These are phyloP conservation scores for Phyllosticta paracitricarpa DNA, from an alignment of 2,329 filamentous ascomycete species.

Conservation along the genomic window DNA sequence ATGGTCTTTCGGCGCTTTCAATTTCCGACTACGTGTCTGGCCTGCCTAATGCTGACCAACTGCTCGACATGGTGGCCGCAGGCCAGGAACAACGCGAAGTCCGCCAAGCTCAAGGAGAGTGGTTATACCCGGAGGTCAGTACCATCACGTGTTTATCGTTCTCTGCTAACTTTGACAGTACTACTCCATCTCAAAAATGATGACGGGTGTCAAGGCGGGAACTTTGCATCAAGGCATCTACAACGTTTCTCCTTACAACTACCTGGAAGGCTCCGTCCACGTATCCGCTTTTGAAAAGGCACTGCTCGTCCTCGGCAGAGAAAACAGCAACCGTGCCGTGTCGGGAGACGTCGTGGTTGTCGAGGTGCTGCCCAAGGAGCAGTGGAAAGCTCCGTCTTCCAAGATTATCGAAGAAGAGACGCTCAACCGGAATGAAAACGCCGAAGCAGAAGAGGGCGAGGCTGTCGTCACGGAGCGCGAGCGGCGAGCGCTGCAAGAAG, in stretches of 20 bases:
- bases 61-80: constrained; percentile 90
- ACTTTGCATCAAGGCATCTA: constrained; percentile 90
- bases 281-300: constrained; percentile 84
- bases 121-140: constrained; percentile 65
- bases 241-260: constrained; percentile 96
- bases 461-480: constrained; percentile 84
- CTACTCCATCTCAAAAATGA: constrained; percentile 79
- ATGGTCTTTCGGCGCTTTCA: constrained; percentile 60
- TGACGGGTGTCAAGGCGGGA: constrained; percentile 83
- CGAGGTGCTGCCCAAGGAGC: constrained; percentile 83
- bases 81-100: constrained; percentile 57
- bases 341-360: constrained; percentile 90
- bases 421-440: constrained; percentile 85
- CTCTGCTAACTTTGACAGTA: constrained; percentile 39
- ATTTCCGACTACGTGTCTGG: constrained; percentile 66
- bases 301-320: constrained; percentile 77
- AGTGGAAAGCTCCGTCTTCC: constrained; percentile 93
- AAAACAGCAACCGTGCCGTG: constrained; percentile 91
- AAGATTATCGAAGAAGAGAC: constrained; percentile 93
- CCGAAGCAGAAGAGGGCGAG: constrained; percentile 63
- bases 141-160: too few relatives aligned
- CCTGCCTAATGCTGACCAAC: constrained; percentile 70
- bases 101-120: constrained; percentile 55
- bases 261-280: constrained; percentile 84
- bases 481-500: constrained; percentile 76